These are phyloP conservation scores for Phellopilus nigrolimitatus DNA, from an alignment of 1,284 basidiomycete genomes.

Conservation along the genomic window DNA sequence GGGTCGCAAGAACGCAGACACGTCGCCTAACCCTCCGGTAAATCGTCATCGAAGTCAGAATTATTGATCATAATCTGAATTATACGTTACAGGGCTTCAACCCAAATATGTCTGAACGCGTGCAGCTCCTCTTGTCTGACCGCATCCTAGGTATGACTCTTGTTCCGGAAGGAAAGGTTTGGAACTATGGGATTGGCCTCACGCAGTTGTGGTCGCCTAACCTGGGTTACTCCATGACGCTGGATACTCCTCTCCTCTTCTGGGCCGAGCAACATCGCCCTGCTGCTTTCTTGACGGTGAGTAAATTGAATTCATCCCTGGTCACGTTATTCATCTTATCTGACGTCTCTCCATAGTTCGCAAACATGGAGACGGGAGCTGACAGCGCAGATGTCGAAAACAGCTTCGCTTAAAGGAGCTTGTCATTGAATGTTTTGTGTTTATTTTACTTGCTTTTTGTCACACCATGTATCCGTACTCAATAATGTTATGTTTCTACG, in stretches of 20 bases:
- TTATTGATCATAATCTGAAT: constrained; percentile 21
- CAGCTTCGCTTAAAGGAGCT: constrained; percentile 55
- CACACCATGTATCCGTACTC: constrained; percentile 11
- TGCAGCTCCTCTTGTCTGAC: constrained; percentile 92
- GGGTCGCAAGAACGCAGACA: constrained; percentile 92
- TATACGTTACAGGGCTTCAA: constrained; percentile 70
- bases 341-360: constrained; percentile 52
- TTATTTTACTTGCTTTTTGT: background rate
- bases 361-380: constrained; percentile 78
- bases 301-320: constrained; percentile 30
- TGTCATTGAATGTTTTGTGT: constrained; percentile 15
- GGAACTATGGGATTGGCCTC: constrained; percentile 92
- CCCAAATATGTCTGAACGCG: constrained; percentile 95
- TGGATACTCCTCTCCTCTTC: constrained; percentile 91
- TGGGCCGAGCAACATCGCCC: constrained; percentile 96
- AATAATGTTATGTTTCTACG: constrained; percentile 17
- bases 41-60: constrained; percentile 19
- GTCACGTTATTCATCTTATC: constrained; percentile 2
- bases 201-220: constrained; percentile 89
- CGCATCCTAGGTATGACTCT: constrained; percentile 89
- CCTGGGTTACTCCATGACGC: constrained; percentile 79
- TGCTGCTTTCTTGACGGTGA: constrained; percentile 82
- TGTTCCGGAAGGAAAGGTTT: constrained; percentile 86
- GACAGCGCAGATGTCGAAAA: constrained; percentile 91
- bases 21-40: constrained; percentile 75